Percentiles rank a stretch among this genome's conserved stretches.
These are phyloP conservation scores for Beauveria rudraprayagi DNA, from an alignment of 2,329 filamentous ascomycete genomes.

Conservation along the genomic window DNA sequence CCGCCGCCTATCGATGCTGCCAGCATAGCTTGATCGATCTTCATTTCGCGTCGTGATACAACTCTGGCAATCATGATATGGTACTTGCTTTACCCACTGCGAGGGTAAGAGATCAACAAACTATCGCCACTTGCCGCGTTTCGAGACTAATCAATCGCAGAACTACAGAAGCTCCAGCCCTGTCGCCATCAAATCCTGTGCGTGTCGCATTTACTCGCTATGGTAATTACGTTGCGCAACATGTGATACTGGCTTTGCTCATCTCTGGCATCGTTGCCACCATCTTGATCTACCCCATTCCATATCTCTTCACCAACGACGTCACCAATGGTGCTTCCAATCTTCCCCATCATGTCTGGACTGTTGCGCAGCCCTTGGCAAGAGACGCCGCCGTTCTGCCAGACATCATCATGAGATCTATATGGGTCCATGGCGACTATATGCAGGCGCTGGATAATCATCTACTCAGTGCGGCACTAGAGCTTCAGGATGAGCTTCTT, in stretches of 20 bases:
- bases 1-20: background rate
- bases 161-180: constrained; percentile 64
- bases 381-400: constrained; percentile 42
- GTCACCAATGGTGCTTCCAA: constrained; percentile 64
- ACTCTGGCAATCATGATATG: constrained; percentile 50
- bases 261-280: constrained; percentile 65
- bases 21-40: background rate
- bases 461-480: constrained; percentile 57
- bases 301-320: constrained; percentile 66
- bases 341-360: constrained; percentile 75
- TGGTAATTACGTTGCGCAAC: constrained; percentile 60
- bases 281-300: constrained; percentile 63
- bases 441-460: constrained; percentile 64
- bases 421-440: constrained; percentile 75
- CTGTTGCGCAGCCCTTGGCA: constrained; percentile 57
- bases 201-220: constrained; percentile 59
- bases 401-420: constrained; percentile 73
- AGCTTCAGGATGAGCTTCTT: constrained; percentile 62
- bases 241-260: constrained; percentile 67
- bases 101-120: constrained; percentile 52
- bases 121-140: constrained; percentile 8
- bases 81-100: constrained; percentile 69
- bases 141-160: constrained; percentile 30
- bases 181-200: constrained; percentile 57
- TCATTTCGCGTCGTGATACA: background rate